Percentiles rank a stretch among this genome's conserved stretches.
phyloP scores from a whole-genome alignment of 2,329 filamentous ascomycete genomes.

The Penicillium verrucosum region DNA sequence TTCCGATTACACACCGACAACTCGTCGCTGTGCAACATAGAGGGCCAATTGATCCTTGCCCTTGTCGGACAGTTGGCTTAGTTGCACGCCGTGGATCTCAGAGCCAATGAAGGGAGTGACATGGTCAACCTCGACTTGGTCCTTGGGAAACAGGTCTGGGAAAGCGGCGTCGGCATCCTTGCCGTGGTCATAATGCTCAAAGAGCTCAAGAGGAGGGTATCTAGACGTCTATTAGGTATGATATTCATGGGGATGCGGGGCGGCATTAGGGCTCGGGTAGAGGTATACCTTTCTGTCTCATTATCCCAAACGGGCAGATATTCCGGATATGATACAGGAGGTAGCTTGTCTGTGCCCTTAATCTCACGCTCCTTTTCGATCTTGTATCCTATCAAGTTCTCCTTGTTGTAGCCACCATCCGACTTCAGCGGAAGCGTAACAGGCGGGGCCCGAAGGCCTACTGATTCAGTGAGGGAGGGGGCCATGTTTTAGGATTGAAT shows the following conservation, averaged over 20 bases:
- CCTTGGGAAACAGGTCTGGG: constrained; percentile 61
- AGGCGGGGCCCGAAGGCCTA: constrained; percentile 27
- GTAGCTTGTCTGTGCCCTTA: constrained; percentile 52
- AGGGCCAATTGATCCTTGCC: constrained; percentile 72
- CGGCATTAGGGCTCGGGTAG: background rate
- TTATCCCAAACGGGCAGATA: constrained; percentile 71
- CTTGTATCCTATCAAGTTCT: constrained; percentile 35
- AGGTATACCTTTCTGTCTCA: constrained; percentile 42
- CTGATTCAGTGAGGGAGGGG: constrained; percentile 33
- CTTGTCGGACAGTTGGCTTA: constrained; percentile 63
- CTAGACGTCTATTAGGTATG: constrained; percentile 28
- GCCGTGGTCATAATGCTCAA: constrained; percentile 72
- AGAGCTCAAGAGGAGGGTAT: constrained; percentile 62
- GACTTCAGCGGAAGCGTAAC: constrained; percentile 26
- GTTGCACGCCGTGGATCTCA: constrained; percentile 67
- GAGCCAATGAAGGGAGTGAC: constrained; percentile 72
- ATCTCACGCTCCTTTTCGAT: constrained; percentile 51
- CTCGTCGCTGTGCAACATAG: constrained; percentile 54
- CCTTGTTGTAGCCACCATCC: constrained; percentile 37
- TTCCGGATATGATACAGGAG: constrained; percentile 63
- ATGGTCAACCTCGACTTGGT: constrained; percentile 50
- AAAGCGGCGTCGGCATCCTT: constrained; percentile 69
- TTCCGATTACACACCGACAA: constrained; percentile 54
- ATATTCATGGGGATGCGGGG: background rate
- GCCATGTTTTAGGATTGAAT: constrained; percentile 26